Percentiles rank a stretch among this genome's conserved stretches.
These are phyloP conservation scores for Plantago ovata DNA, from an alignment of 257 asterid genomes.

Conservation along the genomic window DNA sequence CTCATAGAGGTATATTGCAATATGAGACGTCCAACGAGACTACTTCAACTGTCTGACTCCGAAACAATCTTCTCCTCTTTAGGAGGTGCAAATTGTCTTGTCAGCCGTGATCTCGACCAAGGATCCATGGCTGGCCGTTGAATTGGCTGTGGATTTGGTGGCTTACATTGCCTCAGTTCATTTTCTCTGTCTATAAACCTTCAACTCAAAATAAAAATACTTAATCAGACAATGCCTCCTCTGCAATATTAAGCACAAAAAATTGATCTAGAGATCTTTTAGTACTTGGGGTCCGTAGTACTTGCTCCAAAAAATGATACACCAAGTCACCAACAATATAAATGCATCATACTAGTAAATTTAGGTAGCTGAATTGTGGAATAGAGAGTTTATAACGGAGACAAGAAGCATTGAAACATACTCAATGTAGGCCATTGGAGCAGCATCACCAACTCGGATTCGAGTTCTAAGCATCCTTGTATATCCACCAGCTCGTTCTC, in stretches of 20 bases:
- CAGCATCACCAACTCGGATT: slow-evolving; percentile 93
- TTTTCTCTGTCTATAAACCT: slow-evolving; percentile 95
- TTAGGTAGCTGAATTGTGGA: background rate
- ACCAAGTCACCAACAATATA: background rate
- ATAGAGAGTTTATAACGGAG: slow-evolving; percentile 2
- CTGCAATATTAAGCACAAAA: background rate
- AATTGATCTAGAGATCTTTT: background rate
- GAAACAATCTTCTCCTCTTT: slow-evolving; percentile 56
- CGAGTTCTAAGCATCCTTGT: slow-evolving; percentile 90
- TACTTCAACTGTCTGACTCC: slow-evolving; percentile 39
- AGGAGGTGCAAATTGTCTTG: slow-evolving; percentile 80
- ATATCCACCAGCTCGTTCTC: slow-evolving; percentile 89
- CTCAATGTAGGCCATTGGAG: slow-evolving; percentile 92
- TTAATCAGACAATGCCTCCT: background rate
- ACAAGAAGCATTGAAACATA: slow-evolving; percentile 28
- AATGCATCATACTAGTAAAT: background rate
- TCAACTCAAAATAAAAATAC: slow-evolving; percentile 15
- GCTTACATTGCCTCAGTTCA: slow-evolving; percentile 84
- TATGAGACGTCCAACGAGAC: too few relatives aligned
- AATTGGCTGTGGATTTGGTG: slow-evolving; percentile 69
- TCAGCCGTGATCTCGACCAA: slow-evolving; percentile 89
- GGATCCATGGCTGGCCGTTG: slow-evolving; percentile 80
- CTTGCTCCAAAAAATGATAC: background rate
- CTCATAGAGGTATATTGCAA: too few relatives aligned
- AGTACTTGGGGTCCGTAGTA: too few relatives aligned